Base-by-base conservation (phyloP, 768 basidiomycete genomes). In the Boletus eberwhitei region DNA sequence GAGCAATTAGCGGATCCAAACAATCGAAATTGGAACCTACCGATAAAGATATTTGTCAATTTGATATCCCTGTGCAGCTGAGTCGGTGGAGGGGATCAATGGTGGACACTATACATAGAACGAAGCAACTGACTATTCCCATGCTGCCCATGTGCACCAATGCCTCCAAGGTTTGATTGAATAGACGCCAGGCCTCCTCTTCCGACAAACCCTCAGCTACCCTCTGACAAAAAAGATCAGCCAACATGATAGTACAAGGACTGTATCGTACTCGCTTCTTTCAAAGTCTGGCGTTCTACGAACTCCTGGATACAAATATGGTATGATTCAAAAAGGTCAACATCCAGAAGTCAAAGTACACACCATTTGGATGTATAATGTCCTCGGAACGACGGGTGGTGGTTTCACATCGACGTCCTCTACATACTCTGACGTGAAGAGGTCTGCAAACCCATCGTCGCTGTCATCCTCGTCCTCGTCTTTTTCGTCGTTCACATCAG, bases 351-450 rank as follows among this genome's bases (percentile, higher is more conserved):
- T 1, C 4, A 34, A 19, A 26, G 7, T n/a, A 55, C 44, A 47
- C 75, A 88, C 91, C 94, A 98, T 98, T 69, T 96, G 93, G 50
- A 98, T 98, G 65, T 96, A 98, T 19, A 97, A 73, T 8, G 87
- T 92, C 55, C 89, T 69, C 4, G 69, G 69, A 19, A 67, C 52
- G 14, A 71, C 67, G 7, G 57, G 63, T 34, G 68, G 68, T n/a
- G 60, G 63, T 56, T 67, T 72, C 59, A 31, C 42, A 43, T 73
- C 64, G 5, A 11, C 19, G 12, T 76, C 76, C 6, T 75, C 72
- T n/a, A 42, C 54, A 47, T 64, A 67, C n/a, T 72, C 70, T 2
- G 68, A 61, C 14, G 59, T 59, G 39, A 76, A 75, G 40, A 77
- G 58, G 51, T 73, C 71, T 41, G 66, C 64, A 35, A 73, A 61